Evolutionary conservation across 1,284 basidiomycete genomes (phyloP).

Genomic region (Heterobasidion parviporum): DNA sequence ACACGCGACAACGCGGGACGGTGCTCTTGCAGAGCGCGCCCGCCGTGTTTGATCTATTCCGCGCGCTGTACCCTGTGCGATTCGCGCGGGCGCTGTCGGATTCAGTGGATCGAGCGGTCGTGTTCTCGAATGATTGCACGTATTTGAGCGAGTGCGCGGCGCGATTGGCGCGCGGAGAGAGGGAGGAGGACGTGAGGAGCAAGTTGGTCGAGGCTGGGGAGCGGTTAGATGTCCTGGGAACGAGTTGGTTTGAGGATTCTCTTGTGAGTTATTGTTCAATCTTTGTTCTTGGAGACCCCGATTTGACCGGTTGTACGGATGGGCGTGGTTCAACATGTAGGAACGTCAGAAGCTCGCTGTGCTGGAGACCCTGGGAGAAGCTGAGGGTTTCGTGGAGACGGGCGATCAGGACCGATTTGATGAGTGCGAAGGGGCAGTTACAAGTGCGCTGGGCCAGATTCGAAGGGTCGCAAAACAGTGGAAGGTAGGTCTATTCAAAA

Average conservation of each 20-base stretch:
- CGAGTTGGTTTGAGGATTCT: slow-evolving; percentile 61
- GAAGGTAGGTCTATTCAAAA: slow-evolving; percentile 48
- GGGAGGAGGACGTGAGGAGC: slow-evolving; percentile 26
- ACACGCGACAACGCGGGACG: slow-evolving; percentile 4
- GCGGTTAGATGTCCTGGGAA: slow-evolving; percentile 43
- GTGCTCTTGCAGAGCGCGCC: slow-evolving; percentile 50
- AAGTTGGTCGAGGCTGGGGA: slow-evolving; percentile 42
- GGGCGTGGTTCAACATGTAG: slow-evolving; percentile 18
- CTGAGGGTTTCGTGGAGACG: slow-evolving; percentile 67
- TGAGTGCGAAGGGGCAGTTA: slow-evolving; percentile 69
- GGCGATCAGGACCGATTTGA: slow-evolving; percentile 72
- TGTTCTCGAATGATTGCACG: slow-evolving; percentile 81
- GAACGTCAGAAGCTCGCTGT: slow-evolving; percentile 34
- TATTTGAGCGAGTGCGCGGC: slow-evolving; percentile 53
- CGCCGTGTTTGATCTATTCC: slow-evolving; percentile 74
- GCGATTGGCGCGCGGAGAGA: slow-evolving; percentile 26
- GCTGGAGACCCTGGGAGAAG: slow-evolving; percentile 44
- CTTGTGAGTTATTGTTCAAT: slow-evolving; percentile 38
- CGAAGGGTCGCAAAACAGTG: slow-evolving; percentile 58
- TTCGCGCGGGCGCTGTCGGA: slow-evolving; percentile 45
- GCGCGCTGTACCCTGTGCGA: slow-evolving; percentile 73
- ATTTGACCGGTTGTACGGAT: background rate
- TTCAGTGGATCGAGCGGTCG: slow-evolving; percentile 59
- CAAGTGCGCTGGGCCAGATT: slow-evolving; percentile 59
- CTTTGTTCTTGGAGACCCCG: background rate